Evolutionary conservation across 1,139 yeast species (phyloP).

Genomic region (Saccharomyces hybrid): DNA sequence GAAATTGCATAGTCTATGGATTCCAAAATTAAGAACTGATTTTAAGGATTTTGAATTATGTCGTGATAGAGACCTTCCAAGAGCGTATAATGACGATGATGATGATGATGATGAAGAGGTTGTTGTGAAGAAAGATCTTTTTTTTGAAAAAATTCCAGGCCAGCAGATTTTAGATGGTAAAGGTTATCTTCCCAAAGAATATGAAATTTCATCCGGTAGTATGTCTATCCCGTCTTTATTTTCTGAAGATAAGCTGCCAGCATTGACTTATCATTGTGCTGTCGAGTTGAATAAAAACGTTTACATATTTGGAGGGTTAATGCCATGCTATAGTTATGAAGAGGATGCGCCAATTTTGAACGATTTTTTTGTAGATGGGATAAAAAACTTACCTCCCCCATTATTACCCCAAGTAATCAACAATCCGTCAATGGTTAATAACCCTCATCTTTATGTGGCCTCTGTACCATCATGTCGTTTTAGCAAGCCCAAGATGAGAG

Average conservation of each 20-base stretch:
- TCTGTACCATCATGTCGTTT: constrained; percentile 34
- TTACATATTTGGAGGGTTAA: constrained; percentile 38
- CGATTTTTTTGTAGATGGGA: constrained; percentile 32
- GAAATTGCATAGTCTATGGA: constrained; percentile 5
- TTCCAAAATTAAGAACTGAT: neutral
- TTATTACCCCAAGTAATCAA: constrained; percentile 32
- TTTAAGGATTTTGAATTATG: neutral
- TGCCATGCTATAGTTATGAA: constrained; percentile 28
- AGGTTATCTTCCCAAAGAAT: constrained; percentile 10
- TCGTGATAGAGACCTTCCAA: neutral
- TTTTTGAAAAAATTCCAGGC: neutral
- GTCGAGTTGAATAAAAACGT: constrained; percentile 31
- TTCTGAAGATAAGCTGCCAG: constrained; percentile 32
- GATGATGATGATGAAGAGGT: neutral
- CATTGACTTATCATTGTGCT: constrained; percentile 35
- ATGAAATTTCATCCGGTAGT: constrained; percentile 12
- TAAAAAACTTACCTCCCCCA: constrained; percentile 39
- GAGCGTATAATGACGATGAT: neutral
- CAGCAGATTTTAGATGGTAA: constrained; percentile 11
- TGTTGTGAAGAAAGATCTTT: neutral
- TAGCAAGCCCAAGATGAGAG: constrained; percentile 19
- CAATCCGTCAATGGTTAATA: constrained; percentile 34
- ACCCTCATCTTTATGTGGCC: constrained; percentile 29
- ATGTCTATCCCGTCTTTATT: constrained; percentile 30
- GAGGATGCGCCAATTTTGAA: constrained; percentile 30